Evolutionary conservation across 768 basidiomycete genomes (phyloP), one percentile per base, ranked within the genome.

Genomic region (Phallus indusiatus): DNA sequence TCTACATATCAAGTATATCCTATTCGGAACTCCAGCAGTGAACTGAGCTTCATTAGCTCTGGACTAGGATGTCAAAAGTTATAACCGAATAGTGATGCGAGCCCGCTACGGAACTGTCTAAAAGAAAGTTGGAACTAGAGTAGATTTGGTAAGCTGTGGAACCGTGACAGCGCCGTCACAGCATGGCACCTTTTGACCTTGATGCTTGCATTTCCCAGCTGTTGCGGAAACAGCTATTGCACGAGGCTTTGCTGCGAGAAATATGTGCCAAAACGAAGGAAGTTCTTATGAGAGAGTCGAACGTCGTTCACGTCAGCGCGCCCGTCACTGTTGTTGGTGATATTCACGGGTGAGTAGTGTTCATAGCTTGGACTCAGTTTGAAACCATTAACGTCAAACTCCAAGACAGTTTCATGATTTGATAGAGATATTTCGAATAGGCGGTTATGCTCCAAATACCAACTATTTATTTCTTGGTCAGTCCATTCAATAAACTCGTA

Each of bases 191-290:
- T 68, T 95, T 97, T 78, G 91, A 97, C 79, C 86, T 97, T 69
- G 94, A 97, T 78, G 91, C 90, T 62, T 97, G 94, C 73, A 97
- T 97, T 68, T 76, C 88, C 67, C 90, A 94, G 67, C 78, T 95
- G 57, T 81, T 92, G 35, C 80, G 85, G 55, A 96, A 96, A 75
- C 94, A 96, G 64, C 84, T 99, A 14, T 78, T 99, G 5, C 94
- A 94, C 66, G 95, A 98, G 74, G 88, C 92, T 1, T 79, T 98
- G 24, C 72, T 99, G 48, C 86, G 94, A 54, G 95, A 99, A 78
- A 97, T 99, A 81, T 98, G 96, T 78, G 95, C 96, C 69, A 98
- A 98, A 75, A 96, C 95, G 16, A 99, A 98, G 70, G 96, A 99
- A 70, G 92, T 99, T 0, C 85, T 99, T 59, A 98, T 98, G 96